Evolutionary conservation across 345 rosid genomes (phyloP).

Genomic region (Kandelia obovata): DNA sequence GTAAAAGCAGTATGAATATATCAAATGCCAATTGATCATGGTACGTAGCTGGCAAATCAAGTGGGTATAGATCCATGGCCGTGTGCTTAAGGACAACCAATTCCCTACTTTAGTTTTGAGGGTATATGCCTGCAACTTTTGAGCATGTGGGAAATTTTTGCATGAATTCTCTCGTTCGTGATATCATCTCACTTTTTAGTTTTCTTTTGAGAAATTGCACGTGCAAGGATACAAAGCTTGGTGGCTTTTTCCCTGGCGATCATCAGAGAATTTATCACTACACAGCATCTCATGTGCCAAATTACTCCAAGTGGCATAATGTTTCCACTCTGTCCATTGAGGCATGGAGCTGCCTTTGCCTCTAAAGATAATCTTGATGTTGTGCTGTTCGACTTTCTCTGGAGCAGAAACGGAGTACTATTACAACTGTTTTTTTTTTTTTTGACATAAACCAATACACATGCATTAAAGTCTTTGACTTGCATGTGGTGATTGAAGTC

Average conservation of each 20-base stretch:
- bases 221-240: background rate
- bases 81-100: background rate
- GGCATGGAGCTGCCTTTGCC: too few species aligned
- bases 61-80: background rate
- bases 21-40: too few species aligned
- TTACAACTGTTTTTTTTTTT: too few species aligned
- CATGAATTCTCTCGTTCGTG: background rate
- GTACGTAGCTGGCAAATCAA: background rate
- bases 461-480: too few species aligned
- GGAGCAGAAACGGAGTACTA: too few species aligned
- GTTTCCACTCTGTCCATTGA: background rate
- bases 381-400: too few species aligned
- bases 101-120: too few species aligned
- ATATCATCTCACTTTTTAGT: too few species aligned
- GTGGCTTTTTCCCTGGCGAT: background rate
- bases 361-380: too few species aligned
- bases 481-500: too few species aligned
- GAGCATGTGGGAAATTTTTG: background rate
- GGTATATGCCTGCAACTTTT: background rate
- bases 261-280: background rate
- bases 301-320: slow-evolving; percentile 20
- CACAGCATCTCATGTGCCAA: slow-evolving; percentile 19
- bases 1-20: too few species aligned
- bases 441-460: too few species aligned
- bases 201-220: background rate